Percentiles rank a stretch among this genome's conserved stretches.
These are phyloP conservation scores for Blastomyces silverae DNA, from an alignment of 2,329 filamentous ascomycete species.

Conservation along the genomic window DNA sequence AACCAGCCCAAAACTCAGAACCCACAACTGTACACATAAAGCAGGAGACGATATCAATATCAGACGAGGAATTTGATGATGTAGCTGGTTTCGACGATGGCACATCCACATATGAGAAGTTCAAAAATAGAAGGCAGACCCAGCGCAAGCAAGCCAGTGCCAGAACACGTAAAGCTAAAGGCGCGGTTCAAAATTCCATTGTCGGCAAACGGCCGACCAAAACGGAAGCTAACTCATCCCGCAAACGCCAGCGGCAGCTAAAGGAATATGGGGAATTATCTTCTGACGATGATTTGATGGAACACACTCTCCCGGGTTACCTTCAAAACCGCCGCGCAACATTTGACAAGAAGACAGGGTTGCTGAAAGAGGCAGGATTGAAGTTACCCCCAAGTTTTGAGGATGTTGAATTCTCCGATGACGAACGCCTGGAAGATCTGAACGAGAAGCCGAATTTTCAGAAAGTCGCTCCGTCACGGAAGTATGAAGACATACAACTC, in stretches of 20 bases:
- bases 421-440: conserved; percentile 55
- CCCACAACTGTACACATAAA: conserved; percentile 16
- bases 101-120: conserved; percentile 52
- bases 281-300: conserved; percentile 50
- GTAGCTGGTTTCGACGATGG: conserved; percentile 36
- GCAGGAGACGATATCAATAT: conserved; percentile 20
- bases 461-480: conserved; percentile 55
- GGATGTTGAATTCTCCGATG: conserved; percentile 68
- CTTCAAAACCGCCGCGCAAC: conserved; percentile 58
- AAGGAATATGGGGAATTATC: conserved; percentile 43
- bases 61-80: conserved; percentile 28
- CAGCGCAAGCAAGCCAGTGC: conserved; percentile 49
- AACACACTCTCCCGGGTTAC: conserved; percentile 63
- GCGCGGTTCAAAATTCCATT: conserved; percentile 35
- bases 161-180: conserved; percentile 45
- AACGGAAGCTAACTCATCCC: conserved; percentile 25
- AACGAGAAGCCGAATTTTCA: conserved; percentile 64
- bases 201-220: conserved; percentile 32
- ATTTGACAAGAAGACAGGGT: conserved; percentile 58
- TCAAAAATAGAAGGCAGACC: conserved; percentile 53
- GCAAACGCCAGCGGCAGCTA: conserved; percentile 29
- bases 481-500: conserved; percentile 68
- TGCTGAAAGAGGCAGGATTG: conserved; percentile 61
- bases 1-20: not conserved
- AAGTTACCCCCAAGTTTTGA: conserved; percentile 71